A percentile compares a stretch with the other conserved stretches of the same genome.
Conservation (phyloP, 305 asterid genomes). For the Stenogyne calaminthoides region DNA sequence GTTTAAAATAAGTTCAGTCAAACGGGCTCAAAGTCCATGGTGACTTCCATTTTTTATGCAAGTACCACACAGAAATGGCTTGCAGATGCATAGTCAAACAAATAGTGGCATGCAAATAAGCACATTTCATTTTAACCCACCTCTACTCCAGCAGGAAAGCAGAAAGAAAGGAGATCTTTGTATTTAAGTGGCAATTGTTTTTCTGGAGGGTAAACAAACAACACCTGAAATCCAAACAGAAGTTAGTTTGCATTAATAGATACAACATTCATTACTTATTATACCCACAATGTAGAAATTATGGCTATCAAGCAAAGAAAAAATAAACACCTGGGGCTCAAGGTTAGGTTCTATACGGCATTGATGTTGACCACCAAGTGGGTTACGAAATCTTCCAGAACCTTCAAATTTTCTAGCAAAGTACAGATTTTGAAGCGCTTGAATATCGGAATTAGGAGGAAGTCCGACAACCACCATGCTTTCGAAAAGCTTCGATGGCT, state of each 20-base stretch:
- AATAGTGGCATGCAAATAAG: slow-evolving; percentile 10
- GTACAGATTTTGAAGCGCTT: slow-evolving; percentile 87
- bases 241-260: slow-evolving; percentile 2
- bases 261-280: neutral
- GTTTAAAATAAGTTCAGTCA: too few relatives aligned
- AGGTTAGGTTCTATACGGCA: slow-evolving; percentile 94
- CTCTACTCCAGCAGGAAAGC: slow-evolving; percentile 98
- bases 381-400: slow-evolving; percentile 79
- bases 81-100: neutral
- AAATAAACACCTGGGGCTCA: slow-evolving; percentile 84
- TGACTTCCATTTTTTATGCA: slow-evolving; percentile 1
- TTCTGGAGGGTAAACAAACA: slow-evolving; percentile 99
- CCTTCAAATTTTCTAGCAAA: slow-evolving; percentile 80
- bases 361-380: slow-evolving; percentile 78
- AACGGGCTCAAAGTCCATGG: neutral
- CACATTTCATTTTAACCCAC: slow-evolving; percentile 42
- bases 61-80: slow-evolving; percentile 5
- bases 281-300: neutral
- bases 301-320: neutral
- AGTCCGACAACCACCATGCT: slow-evolving; percentile 98
- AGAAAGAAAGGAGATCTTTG: slow-evolving; percentile 97
- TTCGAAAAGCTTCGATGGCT: slow-evolving; percentile 83
- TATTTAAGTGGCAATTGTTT: slow-evolving; percentile 89
- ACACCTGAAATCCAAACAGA: slow-evolving; percentile 63
- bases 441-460: slow-evolving; percentile 88